Conservation (phyloP, 2,329 filamentous ascomycete species). For the Aspergillus jensenii region DNA sequence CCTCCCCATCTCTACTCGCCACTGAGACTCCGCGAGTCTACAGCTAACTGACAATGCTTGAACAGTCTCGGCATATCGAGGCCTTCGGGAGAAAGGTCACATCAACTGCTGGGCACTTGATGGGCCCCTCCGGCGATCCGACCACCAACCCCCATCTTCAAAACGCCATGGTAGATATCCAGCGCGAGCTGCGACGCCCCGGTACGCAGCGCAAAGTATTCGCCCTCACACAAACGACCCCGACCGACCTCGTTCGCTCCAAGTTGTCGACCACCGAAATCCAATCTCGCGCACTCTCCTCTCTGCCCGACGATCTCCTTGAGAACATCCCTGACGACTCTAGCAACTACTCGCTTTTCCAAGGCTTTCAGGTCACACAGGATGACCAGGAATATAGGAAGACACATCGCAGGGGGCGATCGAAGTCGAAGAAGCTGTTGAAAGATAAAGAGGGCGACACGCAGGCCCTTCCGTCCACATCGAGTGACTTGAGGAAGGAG, state of each 20-base stretch:
- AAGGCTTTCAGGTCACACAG: slow-evolving; percentile 89
- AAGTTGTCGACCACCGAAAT: slow-evolving; percentile 90
- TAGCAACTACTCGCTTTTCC: slow-evolving; percentile 88
- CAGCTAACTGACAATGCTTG: neutral
- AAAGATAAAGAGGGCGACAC: slow-evolving; percentile 56
- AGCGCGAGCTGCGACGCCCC: slow-evolving; percentile 83
- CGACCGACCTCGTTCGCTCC: slow-evolving; percentile 90
- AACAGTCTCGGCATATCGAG: slow-evolving; percentile 80
- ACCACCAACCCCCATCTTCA: slow-evolving; percentile 69
- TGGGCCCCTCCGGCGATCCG: slow-evolving; percentile 63
- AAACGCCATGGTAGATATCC: slow-evolving; percentile 81
- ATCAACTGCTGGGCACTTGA: slow-evolving; percentile 86
- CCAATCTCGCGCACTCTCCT: slow-evolving; percentile 85
- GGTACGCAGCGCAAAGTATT: slow-evolving; percentile 86
- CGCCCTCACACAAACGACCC: slow-evolving; percentile 83
- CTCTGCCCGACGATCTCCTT: slow-evolving; percentile 86
- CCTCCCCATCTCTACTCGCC: neutral
- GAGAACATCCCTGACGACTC: slow-evolving; percentile 82
- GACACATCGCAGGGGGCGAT: slow-evolving; percentile 66
- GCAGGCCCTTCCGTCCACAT: slow-evolving; percentile 55
- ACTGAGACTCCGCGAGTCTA: neutral
- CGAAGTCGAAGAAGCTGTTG: slow-evolving; percentile 74
- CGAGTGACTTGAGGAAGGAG: slow-evolving; percentile 76
- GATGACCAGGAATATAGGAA: slow-evolving; percentile 63
- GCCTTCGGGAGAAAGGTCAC: slow-evolving; percentile 94